Conservation (phyloP, 2,329 filamentous ascomycete genomes). For the Hypoxylon sp. region DNA sequence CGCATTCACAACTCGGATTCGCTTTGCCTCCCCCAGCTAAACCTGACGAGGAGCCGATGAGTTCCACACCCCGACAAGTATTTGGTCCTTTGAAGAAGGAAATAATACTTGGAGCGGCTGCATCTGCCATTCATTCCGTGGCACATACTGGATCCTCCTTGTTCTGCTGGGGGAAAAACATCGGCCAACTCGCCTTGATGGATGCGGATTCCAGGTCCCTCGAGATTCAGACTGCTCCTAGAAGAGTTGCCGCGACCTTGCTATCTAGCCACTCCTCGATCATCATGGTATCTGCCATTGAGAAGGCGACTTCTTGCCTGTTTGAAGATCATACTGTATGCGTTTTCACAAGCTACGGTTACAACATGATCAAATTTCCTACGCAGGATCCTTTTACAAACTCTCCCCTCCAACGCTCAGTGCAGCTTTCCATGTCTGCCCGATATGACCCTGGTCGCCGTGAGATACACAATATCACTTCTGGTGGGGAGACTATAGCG, state of each 20-base stretch:
- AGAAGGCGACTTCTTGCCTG: slow-evolving; percentile 85
- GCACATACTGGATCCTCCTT: slow-evolving; percentile 82
- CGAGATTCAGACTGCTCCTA: slow-evolving; percentile 80
- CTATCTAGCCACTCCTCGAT: slow-evolving; percentile 74
- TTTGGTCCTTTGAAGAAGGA: slow-evolving; percentile 93
- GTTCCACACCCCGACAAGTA: slow-evolving; percentile 82
- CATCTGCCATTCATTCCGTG: slow-evolving; percentile 90
- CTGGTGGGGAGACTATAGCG: slow-evolving; percentile 90
- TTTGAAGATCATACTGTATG: slow-evolving; percentile 89
- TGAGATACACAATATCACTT: slow-evolving; percentile 78
- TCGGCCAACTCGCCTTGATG: slow-evolving; percentile 91
- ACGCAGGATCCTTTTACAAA: slow-evolving; percentile 75
- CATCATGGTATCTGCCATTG: slow-evolving; percentile 83
- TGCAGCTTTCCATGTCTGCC: slow-evolving; percentile 70
- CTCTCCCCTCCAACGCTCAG: slow-evolving; percentile 63
- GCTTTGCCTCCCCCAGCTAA: slow-evolving; percentile 70
- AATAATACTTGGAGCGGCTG: slow-evolving; percentile 79
- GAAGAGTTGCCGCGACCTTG: slow-evolving; percentile 87
- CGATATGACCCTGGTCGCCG: slow-evolving; percentile 71
- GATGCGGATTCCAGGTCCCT: slow-evolving; percentile 94
- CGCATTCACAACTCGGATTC: slow-evolving; percentile 86
- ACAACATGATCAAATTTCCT: slow-evolving; percentile 88
- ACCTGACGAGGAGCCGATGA: slow-evolving; percentile 84
- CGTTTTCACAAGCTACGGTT: slow-evolving; percentile 95
- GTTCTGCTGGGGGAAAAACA: slow-evolving; percentile 95